Evolutionary conservation across 192 early-diverging fungal genomes (phyloP), one percentile per base, ranked within the genome.

Genomic region (Spinellus fusiger): DNA sequence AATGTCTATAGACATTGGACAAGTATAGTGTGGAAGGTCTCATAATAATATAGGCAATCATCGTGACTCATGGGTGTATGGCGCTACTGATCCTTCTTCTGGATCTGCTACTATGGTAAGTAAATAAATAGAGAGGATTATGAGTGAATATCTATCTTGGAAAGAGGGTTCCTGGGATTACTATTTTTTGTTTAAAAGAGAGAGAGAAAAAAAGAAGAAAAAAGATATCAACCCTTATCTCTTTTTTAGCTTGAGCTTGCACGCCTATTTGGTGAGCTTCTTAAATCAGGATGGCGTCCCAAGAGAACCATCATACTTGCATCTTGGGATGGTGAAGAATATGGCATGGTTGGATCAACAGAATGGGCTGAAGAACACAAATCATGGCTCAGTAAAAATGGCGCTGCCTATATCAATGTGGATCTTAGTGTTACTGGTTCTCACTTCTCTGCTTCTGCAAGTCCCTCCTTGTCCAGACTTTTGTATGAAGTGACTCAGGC

Each of bases 261-360:
- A 9, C 77, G 80, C 20, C 57, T 64, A 16, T 65, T 87, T 49
- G 83, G 86, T 16, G 69, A 77, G 55, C 74, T 87, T 49, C 60
- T 76, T 18, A 77, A 77, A 40, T 63, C 74, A 8, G 86, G 86
- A 25, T 87, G 86, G 86, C 79, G 79, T 23, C 86, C 86, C 12
- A 70, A 78, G 6, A 77, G 86, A 53, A 82, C 84, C 25, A 79
- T 87, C 22, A 65, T 83, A 34, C 68, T 87, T n/a, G 79, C 75
- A 12, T 84, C 81, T n/a, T 87, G 86, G 86, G 86, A 87, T 70
- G 86, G 77, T 31, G 84, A 83, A 56, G 86, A 87, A 69, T 85
- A 85, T 64, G 70, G 84, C 9, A 54, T 82, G 18, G 65, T 84
- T 12, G 86, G 86, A 8, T 86, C 84, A 25, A 87, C 86, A n/a